These are phyloP conservation scores for Diutina neorugosa DNA, from an alignment of 1,139 yeast genomes.

Conservation along the genomic window DNA sequence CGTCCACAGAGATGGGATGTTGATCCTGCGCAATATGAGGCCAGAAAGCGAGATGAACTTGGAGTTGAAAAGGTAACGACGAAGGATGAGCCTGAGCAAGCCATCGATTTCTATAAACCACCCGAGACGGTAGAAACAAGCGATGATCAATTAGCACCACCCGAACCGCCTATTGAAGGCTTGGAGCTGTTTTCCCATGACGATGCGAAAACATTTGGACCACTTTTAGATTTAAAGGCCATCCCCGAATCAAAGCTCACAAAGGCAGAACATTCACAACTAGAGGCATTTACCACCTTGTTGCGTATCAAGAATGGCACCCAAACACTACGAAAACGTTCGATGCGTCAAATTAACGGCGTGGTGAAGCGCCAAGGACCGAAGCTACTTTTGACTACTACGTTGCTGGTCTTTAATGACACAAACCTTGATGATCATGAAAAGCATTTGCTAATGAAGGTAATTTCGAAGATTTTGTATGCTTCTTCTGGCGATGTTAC, in stretches of 20 bases:
- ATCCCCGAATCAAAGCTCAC: slow-evolving; percentile 16
- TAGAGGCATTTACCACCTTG: slow-evolving; percentile 50
- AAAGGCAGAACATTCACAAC: slow-evolving; percentile 43
- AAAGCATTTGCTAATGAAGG: slow-evolving; percentile 68
- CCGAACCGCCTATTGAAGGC: slow-evolving; percentile 8
- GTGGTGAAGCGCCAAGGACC: slow-evolving; percentile 62
- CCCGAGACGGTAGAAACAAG: no score
- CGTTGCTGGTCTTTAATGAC: slow-evolving; percentile 67
- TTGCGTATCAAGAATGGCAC: slow-evolving; percentile 71
- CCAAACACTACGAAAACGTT: slow-evolving; percentile 53
- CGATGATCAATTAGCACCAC: slow-evolving; percentile 6
- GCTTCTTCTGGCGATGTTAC: slow-evolving; percentile 52
- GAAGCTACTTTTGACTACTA: slow-evolving; percentile 48
- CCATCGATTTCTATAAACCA: neutral
- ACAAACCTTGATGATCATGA: slow-evolving; percentile 71
- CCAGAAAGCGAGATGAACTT: slow-evolving; percentile 7
- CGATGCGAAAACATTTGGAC: slow-evolving; percentile 64
- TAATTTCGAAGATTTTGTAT: slow-evolving; percentile 56
- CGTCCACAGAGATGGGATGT: slow-evolving; percentile 19
- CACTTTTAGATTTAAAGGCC: slow-evolving; percentile 25
- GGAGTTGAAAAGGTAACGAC: slow-evolving; percentile 7
- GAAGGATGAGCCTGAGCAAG: no score
- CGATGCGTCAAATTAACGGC: slow-evolving; percentile 58
- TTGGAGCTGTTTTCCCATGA: slow-evolving; percentile 19
- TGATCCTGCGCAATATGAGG: slow-evolving; percentile 21